Base-by-base conservation (phyloP, 495 filamentous ascomycete species). In the Echria macrotheca region DNA sequence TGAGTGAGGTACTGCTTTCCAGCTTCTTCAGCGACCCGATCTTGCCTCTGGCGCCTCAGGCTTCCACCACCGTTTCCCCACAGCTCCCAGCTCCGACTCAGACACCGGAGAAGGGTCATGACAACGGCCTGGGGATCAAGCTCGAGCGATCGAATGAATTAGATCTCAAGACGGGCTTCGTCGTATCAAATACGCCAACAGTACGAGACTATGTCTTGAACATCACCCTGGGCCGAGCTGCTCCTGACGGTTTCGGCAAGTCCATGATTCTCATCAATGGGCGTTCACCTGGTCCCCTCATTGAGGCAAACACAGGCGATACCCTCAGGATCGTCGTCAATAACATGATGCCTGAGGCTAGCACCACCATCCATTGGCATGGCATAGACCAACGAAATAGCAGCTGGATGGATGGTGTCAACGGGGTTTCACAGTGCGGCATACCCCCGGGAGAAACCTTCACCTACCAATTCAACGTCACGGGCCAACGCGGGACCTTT, bases 391-490 rank as follows among this genome's bases (percentile, higher is more conserved):
- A 68, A 66, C 28, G 64, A 47, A 39, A 58, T 45, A 45, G 68
- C 64, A 55, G 65, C 59, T 44, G 75, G 37, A 62, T 64, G 47
- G 72, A 77, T 47, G 74, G 74, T 21, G 70, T 76, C 2, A 59
- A 65, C 10, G 58, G 62, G 10, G 58, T 74, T 15, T 67, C 70
- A 0, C 70, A 77, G 50, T 78, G 76, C 46, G 71, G 70, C 0
- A 76, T 77, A 33, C 60, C 72, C 14, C 68, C 73, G 0, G 69
- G 69, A 14, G 42, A 60, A 5, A 55, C 37, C 3, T 59, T 71
- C 24, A 79, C 74, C 1, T 84, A 85, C 50, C 64, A 49, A 9
- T 82, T 73, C 40, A 60, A 64, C 17, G 74, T 69, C 4, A 68
- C 73, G 21, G 2, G 1, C 19, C 65, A 76, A 38, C 78, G 77